These are phyloP conservation scores for Botryotinia globosa DNA, from an alignment of 2,329 filamentous ascomycete genomes.

Conservation along the genomic window DNA sequence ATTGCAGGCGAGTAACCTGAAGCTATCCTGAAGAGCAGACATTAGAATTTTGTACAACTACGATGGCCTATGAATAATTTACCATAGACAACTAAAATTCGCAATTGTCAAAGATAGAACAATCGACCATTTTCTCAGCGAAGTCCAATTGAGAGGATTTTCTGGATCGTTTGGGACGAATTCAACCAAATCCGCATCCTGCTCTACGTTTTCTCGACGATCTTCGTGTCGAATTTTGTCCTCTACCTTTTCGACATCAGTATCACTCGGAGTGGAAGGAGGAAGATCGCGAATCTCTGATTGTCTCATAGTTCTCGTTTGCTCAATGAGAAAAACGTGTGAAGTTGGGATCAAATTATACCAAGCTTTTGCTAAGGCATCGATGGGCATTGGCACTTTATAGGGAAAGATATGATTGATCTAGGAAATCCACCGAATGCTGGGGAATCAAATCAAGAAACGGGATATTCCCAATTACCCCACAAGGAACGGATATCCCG, in stretches of 20 bases:
- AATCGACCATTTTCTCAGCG: conserved; percentile 29
- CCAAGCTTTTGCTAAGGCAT: not conserved
- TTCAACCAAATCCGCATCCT: not conserved
- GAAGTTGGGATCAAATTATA: not conserved
- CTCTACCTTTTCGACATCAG: conserved; percentile 12
- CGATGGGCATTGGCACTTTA: conserved; percentile 1
- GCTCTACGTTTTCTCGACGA: not conserved
- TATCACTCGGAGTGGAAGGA: not conserved
- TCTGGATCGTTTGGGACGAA: conserved; percentile 28
- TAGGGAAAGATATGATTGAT: not conserved
- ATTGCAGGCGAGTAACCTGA: conserved; percentile 8
- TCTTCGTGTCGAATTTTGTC: not conserved
- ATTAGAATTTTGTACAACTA: conserved; percentile 46
- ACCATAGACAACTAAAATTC: conserved; percentile 37
- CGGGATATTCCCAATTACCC: not conserved
- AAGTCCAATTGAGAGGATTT: conserved; percentile 34
- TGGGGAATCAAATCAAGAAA: not conserved
- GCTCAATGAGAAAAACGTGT: not conserved
- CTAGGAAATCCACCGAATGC: not conserved
- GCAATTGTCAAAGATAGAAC: conserved; percentile 32
- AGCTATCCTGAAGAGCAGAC: conserved; percentile 38
- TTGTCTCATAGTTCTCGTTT: not conserved
- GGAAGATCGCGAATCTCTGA: not conserved
- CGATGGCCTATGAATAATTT: conserved; percentile 47
- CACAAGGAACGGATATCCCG: not conserved